Evolutionary conservation across 441 rosid species (phyloP).

Genomic region (Brassica balearica): DNA sequence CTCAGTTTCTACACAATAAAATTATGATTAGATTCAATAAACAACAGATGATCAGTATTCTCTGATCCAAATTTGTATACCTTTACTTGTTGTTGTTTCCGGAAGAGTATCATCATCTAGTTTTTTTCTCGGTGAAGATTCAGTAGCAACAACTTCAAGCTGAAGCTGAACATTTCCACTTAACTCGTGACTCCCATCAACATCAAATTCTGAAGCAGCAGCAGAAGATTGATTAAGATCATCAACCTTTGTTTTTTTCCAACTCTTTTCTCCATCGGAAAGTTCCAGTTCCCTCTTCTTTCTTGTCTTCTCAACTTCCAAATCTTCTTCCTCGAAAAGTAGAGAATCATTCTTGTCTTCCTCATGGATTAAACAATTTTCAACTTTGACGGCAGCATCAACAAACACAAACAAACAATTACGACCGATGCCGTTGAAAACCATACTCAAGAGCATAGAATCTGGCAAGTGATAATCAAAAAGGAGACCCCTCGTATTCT

Average conservation of each 20-base stretch:
- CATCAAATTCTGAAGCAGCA: background rate
- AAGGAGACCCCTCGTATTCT: constrained; percentile 35
- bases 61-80: background rate
- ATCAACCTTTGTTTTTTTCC: background rate
- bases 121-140: background rate
- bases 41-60: background rate
- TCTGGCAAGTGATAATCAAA: constrained; percentile 53
- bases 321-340: background rate
- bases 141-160: constrained; percentile 18
- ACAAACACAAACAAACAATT: constrained; percentile 52
- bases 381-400: constrained; percentile 49
- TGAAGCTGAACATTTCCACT: background rate
- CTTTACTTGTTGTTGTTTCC: constrained; percentile 4
- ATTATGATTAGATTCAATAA: background rate
- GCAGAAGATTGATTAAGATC: background rate
- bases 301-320: constrained; percentile 1
- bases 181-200: background rate
- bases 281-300: constrained; percentile 6
- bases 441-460: constrained; percentile 53
- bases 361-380: background rate
- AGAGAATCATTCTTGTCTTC: background rate
- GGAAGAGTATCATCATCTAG: background rate
- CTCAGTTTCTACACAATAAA: constrained; percentile 24
- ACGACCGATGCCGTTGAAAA: constrained; percentile 47
- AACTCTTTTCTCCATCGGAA: background rate